These are phyloP conservation scores for Akebia trifoliata DNA, from an alignment of 164 flowering plant species.

Conservation along the genomic window DNA sequence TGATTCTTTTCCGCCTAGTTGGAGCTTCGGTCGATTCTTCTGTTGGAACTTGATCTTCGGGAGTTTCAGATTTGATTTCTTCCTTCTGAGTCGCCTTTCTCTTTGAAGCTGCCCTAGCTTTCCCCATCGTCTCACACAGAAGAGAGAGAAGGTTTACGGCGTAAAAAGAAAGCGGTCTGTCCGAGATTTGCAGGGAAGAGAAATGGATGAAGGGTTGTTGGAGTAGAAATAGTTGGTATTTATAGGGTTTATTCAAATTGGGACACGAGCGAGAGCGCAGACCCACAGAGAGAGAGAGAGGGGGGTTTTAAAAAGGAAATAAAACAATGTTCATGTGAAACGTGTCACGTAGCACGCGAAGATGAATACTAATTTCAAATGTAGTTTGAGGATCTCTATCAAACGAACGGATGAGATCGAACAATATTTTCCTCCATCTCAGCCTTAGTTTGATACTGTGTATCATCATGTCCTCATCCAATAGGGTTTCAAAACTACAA, in stretches of 20 bases:
- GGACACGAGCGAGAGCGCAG: neutral
- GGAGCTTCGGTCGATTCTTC: constrained; percentile 23
- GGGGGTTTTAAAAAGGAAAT: no score
- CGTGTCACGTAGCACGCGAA: no score
- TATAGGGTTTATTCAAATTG: neutral
- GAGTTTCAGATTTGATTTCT: constrained; percentile 12
- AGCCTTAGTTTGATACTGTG: no score
- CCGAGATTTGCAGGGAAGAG: constrained; percentile 14
- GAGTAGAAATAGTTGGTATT: no score
- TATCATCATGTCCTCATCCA: no score
- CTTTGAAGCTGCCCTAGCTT: constrained; percentile 43
- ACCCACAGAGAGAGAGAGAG: no score
- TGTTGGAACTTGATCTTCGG: constrained; percentile 9
- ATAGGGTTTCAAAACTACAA: no score
- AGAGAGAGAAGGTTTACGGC: constrained; percentile 12
- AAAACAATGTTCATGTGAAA: no score
- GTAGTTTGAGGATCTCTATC: no score
- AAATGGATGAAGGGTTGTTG: neutral
- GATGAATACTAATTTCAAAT: no score
- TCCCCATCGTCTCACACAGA: constrained; percentile 5
- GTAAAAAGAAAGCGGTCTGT: constrained; percentile 13
- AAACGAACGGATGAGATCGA: no score
- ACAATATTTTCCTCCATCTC: no score
- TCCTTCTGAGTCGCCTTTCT: constrained; percentile 32
- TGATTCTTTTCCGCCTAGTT: constrained; percentile 41